Evolutionary conservation across 106 monocot species (phyloP).

Genomic region (Allium fistulosum): DNA sequence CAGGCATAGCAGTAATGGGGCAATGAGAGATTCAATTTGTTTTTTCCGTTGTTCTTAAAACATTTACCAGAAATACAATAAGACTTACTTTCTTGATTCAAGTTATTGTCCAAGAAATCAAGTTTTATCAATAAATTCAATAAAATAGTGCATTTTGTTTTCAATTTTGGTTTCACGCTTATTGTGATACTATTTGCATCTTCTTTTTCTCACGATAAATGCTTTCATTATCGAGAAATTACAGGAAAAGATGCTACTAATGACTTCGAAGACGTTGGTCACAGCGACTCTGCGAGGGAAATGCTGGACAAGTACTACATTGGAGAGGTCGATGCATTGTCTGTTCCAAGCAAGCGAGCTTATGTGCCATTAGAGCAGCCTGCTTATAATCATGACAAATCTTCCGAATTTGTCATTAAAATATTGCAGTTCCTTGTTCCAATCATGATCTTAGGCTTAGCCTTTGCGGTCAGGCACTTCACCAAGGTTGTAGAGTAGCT

Average conservation of each 20-base stretch:
- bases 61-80: no score
- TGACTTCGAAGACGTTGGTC: slow-evolving; percentile 61
- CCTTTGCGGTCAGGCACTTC: slow-evolving; percentile 49
- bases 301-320: slow-evolving; percentile 53
- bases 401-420: slow-evolving; percentile 35
- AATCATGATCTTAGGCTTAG: slow-evolving; percentile 56
- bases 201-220: no score
- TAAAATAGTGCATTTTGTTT: no score
- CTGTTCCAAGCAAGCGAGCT: slow-evolving; percentile 21
- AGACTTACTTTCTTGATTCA: no score
- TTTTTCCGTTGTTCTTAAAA: no score
- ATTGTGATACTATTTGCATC: no score
- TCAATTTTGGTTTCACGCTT: no score
- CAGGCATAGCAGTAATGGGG: no score
- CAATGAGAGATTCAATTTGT: no score
- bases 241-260: slow-evolving; percentile 60
- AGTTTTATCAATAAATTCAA: no score
- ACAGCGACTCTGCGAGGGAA: slow-evolving; percentile 41
- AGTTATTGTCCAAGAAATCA: no score
- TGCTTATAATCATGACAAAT: slow-evolving; percentile 27
- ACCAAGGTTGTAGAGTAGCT: slow-evolving; percentile 34
- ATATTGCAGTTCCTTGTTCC: slow-evolving; percentile 66
- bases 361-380: slow-evolving; percentile 28
- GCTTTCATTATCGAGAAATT: background rate
- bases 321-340: slow-evolving; percentile 33